Evolutionary conservation across 305 asterid genomes (phyloP).

Genomic region (Solanum aculeatissimum): DNA sequence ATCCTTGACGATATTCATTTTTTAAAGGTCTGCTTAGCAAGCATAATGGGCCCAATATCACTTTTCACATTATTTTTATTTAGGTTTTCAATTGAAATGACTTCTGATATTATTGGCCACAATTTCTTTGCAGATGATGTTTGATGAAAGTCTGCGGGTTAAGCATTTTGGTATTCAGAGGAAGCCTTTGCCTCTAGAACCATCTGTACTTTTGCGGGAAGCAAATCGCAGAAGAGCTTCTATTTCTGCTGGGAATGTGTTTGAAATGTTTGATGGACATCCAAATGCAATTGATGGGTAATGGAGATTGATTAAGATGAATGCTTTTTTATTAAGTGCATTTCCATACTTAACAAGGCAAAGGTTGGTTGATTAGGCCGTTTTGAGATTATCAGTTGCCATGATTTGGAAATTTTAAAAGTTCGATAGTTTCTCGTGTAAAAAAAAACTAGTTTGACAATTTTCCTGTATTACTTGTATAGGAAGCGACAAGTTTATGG

Average conservation of each 20-base stretch:
- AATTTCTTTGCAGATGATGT: constrained; percentile 50
- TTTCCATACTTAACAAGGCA: not conserved
- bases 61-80: not conserved
- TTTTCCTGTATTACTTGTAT: not conserved
- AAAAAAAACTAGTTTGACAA: not conserved
- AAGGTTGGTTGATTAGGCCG: not conserved
- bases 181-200: constrained; percentile 95
- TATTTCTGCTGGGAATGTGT: constrained; percentile 91
- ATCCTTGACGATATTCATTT: not conserved
- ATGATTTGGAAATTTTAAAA: not conserved
- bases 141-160: constrained; percentile 68
- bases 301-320: constrained; percentile 12
- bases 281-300: constrained; percentile 61
- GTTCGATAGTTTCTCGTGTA: not conserved
- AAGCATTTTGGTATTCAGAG: constrained; percentile 94
- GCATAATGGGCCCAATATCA: not conserved
- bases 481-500: not conserved
- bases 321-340: not conserved
- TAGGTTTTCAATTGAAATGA: not conserved
- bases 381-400: not conserved
- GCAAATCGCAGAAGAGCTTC: constrained; percentile 99
- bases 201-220: constrained; percentile 92
- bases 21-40: not conserved
- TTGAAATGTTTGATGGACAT: constrained; percentile 76
- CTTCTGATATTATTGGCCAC: not conserved